These are phyloP conservation scores for Pythium periplocum DNA, from an alignment of 352 stramenopile species.

Conservation along the genomic window DNA sequence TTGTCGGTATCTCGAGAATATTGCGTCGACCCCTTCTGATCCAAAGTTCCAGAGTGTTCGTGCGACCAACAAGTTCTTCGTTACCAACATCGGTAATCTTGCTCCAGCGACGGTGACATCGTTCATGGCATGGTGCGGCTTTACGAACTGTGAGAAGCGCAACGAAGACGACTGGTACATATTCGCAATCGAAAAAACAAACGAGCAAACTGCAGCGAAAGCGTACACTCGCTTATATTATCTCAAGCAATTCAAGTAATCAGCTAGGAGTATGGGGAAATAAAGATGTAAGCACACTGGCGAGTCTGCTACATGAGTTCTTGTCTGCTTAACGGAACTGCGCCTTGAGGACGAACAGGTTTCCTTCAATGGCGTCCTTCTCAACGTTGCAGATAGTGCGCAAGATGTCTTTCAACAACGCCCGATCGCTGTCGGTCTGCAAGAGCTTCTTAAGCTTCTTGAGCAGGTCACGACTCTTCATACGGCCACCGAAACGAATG, in stretches of 20 bases:
- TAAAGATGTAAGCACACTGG: no score
- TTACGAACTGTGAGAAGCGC: constrained; percentile 7
- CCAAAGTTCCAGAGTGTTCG: constrained; percentile 69
- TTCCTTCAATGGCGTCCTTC: constrained; percentile 79
- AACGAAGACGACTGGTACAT: no score
- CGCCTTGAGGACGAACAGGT: constrained; percentile 77
- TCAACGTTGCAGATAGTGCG: constrained; percentile 85
- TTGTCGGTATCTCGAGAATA: constrained; percentile 66
- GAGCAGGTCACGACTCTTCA: constrained; percentile 74
- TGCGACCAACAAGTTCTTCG: constrained; percentile 69
- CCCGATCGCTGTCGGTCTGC: constrained; percentile 73
- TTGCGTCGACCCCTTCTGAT: constrained; percentile 44
- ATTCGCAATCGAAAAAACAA: no score
- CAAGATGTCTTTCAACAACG: constrained; percentile 82
- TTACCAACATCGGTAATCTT: constrained; percentile 29
- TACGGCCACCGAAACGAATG: constrained; percentile 75
- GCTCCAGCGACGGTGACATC: neutral
- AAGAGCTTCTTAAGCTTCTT: constrained; percentile 81
- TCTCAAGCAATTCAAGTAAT: no score
- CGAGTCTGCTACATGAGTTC: no score
- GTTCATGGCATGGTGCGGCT: constrained; percentile 60
- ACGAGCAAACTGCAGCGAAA: no score
- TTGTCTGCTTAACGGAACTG: constrained; percentile 66
- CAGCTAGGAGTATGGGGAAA: no score
- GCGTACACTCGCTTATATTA: no score